Base-by-base conservation (phyloP, 768 basidiomycete genomes). In the Collybia nuda region DNA sequence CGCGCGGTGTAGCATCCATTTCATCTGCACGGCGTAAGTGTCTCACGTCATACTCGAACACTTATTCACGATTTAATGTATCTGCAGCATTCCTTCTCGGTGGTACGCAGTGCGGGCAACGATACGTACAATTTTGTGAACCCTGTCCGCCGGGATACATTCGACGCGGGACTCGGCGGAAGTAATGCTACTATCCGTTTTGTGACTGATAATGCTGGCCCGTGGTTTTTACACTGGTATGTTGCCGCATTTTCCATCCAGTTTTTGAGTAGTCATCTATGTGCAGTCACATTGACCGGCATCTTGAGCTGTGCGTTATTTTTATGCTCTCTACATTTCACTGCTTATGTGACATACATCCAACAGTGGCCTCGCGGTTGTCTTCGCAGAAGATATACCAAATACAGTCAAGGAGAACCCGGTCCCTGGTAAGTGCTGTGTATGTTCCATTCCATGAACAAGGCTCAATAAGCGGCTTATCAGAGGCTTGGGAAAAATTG, bases 201-300 rank as follows among this genome's bases (percentile, higher is more conserved):
- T 66, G 58, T 63, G n/a, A 80, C 85, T 1, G 81, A 88, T 62
- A 88, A 86, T 66, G 72, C 83, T 7, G 84, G 83, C 9, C 77
- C 79, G 14, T 82, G 81, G 75, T 62, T 51, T 24, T 24, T 54
- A 3, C 50, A 51, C 22, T 49, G 50, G 45, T 52, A 44, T 12
- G 42, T 44, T 2, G 24, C 28, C 9, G 32, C 7, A 26, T 22
- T 18, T 4, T 14, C 14, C 5, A 17, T 39, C 12, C 23, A 1
- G 4, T 22, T 14, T 15, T 19, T 40, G 9, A 6, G 5, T 28
- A 18, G 21, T 5, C 14, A 9, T 6, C 6, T 22, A 19, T 37
- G 14, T 12, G 15, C 24, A 55, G 50, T 26, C 50, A 51, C 24
- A 55, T 55, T 38, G 54, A 55, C 37, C 45, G 54, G 50, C 54